These are phyloP conservation scores for Leishmania tarentolae DNA, from an alignment of 208 protist species.

Conservation along the genomic window DNA sequence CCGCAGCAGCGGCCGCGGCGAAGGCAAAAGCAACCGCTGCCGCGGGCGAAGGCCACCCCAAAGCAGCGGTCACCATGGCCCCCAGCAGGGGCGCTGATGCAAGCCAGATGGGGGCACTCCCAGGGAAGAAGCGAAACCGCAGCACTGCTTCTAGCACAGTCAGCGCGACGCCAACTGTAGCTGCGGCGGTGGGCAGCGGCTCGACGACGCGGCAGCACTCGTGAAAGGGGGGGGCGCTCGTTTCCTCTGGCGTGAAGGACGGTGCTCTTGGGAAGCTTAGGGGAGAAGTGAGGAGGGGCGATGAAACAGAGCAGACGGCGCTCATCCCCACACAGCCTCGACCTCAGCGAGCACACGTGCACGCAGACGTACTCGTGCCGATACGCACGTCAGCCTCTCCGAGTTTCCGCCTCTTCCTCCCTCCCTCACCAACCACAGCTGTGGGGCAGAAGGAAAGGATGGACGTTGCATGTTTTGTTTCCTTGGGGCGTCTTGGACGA, in stretches of 20 bases:
- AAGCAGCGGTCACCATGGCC: neutral
- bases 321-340: neutral
- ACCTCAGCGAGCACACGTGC: neutral
- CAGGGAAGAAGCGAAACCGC: slow-evolving; percentile 5
- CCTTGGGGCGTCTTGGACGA: neutral
- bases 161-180: neutral
- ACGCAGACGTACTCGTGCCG: neutral
- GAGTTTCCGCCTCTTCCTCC: neutral
- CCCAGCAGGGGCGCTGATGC: neutral
- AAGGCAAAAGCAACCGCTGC: slow-evolving; percentile 10
- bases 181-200: neutral
- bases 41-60: neutral
- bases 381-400: neutral
- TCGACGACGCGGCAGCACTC: neutral
- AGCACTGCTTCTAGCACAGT: neutral
- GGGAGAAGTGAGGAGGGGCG: neutral
- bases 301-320: neutral
- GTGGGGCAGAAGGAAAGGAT: neutral
- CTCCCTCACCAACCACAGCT: neutral
- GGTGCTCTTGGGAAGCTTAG: neutral
- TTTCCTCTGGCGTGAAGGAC: neutral
- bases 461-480: neutral
- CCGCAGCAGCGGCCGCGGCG: slow-evolving; percentile 16
- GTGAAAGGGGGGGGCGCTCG: neutral
- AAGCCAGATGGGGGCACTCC: neutral